Percentiles rank a stretch among this genome's conserved stretches.
Evolutionary conservation across 2,329 filamentous ascomycete species (phyloP).

Genomic region (Ophiostoma triangulosporum): DNA sequence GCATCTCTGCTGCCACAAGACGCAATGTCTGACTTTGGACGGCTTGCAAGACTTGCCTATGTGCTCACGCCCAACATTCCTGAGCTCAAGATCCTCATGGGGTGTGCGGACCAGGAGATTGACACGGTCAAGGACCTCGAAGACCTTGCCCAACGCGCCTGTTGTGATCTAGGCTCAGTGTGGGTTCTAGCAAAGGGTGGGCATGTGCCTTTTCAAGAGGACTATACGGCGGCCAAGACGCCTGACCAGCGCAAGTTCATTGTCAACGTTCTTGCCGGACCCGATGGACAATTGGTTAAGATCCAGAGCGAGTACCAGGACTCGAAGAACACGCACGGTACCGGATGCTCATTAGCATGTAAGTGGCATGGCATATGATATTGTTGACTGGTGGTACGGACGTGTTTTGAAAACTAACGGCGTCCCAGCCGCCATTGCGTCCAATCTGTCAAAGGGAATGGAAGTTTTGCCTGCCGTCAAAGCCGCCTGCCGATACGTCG

Average conservation of each 20-base stretch:
- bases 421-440: constrained; percentile 52
- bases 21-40: constrained; percentile 48
- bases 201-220: constrained; percentile 62
- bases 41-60: constrained; percentile 52
- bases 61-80: constrained; percentile 67
- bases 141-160: constrained; percentile 43
- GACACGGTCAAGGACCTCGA: constrained; percentile 52
- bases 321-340: constrained; percentile 81
- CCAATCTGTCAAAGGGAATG: constrained; percentile 51
- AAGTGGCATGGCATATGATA: constrained; percentile 20
- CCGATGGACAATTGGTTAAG: constrained; percentile 34
- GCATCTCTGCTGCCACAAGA: constrained; percentile 51
- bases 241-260: constrained; percentile 51
- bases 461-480: constrained; percentile 47
- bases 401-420: neutral
- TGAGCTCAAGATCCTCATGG: constrained; percentile 55
- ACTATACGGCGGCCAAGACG: constrained; percentile 42
- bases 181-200: constrained; percentile 86
- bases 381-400: neutral
- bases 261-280: constrained; percentile 63
- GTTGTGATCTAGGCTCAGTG: constrained; percentile 57
- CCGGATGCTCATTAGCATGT: constrained; percentile 87
- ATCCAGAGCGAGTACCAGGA: constrained; percentile 59
- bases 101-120: constrained; percentile 28
- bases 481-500: constrained; percentile 56